Percentiles rank a stretch among this genome's conserved stretches.
Evolutionary conservation across 2,329 filamentous ascomycete species (phyloP).

Genomic region (Fusarium dlaminii): DNA sequence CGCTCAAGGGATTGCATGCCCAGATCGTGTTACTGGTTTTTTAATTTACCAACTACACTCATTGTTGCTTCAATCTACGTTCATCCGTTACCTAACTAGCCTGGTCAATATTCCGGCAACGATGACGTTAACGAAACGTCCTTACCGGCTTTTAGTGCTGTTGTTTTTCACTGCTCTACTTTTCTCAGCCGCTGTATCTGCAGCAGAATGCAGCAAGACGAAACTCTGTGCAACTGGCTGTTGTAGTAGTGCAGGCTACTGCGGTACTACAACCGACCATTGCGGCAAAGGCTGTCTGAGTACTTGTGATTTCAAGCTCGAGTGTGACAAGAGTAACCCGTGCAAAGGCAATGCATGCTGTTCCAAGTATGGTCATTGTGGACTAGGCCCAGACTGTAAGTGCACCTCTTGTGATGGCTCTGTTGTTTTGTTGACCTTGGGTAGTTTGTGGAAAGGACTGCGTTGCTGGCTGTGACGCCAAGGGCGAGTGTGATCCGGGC

Average conservation of each 20-base stretch:
- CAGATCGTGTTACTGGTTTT: too few relatives aligned
- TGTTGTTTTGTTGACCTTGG: neutral
- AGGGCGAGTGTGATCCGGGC: conserved; percentile 5
- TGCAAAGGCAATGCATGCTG: conserved; percentile 47
- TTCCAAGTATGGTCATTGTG: conserved; percentile 32
- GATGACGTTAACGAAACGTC: too few relatives aligned
- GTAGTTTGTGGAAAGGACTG: conserved; percentile 1
- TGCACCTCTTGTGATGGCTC: accelerated
- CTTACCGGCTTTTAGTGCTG: too few relatives aligned
- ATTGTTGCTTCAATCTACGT: too few relatives aligned
- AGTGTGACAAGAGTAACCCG: conserved; percentile 44
- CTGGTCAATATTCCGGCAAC: too few relatives aligned
- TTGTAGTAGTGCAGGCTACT: conserved; percentile 30
- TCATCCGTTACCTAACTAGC: too few relatives aligned
- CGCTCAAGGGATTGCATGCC: too few relatives aligned
- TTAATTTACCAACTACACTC: too few relatives aligned
- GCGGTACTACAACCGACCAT: conserved; percentile 35
- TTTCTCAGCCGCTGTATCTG: neutral
- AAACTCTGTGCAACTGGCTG: conserved; percentile 34
- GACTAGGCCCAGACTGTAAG: conserved; percentile 34
- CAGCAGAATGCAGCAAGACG: neutral
- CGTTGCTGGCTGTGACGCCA: conserved; percentile 36
- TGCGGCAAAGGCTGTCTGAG: conserved; percentile 26
- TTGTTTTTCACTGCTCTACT: too few relatives aligned
- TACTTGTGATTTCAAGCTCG: conserved; percentile 39